Evolutionary conservation across 1,284 basidiomycete genomes (phyloP), one percentile per base, ranked within the genome.

Genomic region (Papiliotrema nemorosa): DNA sequence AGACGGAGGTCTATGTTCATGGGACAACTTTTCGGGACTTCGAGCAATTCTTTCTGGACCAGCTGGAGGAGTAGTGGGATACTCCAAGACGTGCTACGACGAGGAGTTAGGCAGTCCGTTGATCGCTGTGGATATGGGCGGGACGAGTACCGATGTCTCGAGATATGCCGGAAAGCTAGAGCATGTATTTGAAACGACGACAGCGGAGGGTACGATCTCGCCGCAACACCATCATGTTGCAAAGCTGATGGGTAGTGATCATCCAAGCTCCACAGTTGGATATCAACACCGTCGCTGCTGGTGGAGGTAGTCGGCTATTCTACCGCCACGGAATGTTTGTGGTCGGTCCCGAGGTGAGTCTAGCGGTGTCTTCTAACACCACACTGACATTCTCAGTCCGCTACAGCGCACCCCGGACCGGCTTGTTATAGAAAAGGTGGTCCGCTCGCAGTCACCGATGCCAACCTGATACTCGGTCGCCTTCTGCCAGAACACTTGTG

Each of bases 131-230:
- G 53, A 67, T 48, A 67, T 69, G 65, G 90, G 90, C 10, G 51
- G 51, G 18, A 54, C 53, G 5, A 55, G 53, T 44, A 60, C 59
- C 42, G 63, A 65, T 33, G 90, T 96, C 0, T 90, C 87, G 2
- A 44, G 65, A 20, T 67, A 50, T 46, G 63, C 49, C 14, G 65
- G 65, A 12, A 59, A 63, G 49, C 53, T 65, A n/a, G 68, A 70
- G 44, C 62, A 65, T 35, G 62, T 72, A 3, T 64, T 63, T 20
- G 67, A 72, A 55, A 90, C 91, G 0, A 90, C 88, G 0, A 90
- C 91, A 0, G 91, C 91, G 0, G 89, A 89, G 37, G 57, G 54
- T 53, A 26, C 33, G 54, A 36, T 34, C 20, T 44, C n/a, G n/a
- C n/a, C n/a, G n/a, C n/a, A n/a, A n/a, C n/a, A n/a, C n/a, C n/a